Evolutionary conservation across 768 basidiomycete genomes (phyloP).

Genomic region (Galerina marginata): DNA sequence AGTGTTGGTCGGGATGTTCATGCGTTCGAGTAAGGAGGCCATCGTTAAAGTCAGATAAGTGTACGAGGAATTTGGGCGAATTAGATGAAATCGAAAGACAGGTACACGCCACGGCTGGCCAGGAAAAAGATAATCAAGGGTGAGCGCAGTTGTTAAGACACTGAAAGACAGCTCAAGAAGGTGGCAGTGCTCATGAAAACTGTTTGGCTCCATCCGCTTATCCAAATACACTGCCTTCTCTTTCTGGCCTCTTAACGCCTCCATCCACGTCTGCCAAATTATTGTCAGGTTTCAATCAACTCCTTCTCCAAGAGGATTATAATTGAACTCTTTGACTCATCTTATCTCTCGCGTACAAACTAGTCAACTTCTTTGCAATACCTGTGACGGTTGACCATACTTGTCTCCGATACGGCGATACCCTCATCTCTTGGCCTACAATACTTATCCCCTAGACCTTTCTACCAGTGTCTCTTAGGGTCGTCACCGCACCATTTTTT

Average conservation of each 20-base stretch:
- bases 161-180: constrained; percentile 17
- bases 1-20: constrained; percentile 48
- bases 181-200: constrained; percentile 19
- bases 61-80: neutral
- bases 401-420: too few species aligned
- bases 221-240: constrained; percentile 10
- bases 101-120: neutral
- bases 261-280: too few species aligned
- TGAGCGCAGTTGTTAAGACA: neutral
- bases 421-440: too few species aligned
- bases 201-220: constrained; percentile 15
- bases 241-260: neutral
- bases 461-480: too few species aligned
- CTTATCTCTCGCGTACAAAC: too few species aligned
- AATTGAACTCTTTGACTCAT: too few species aligned
- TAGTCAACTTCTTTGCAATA: too few species aligned
- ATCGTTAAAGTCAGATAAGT: constrained; percentile 30
- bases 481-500: too few species aligned
- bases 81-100: neutral
- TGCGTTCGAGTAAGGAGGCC: constrained; percentile 66
- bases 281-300: too few species aligned
- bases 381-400: too few species aligned
- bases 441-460: too few species aligned
- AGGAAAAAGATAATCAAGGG: neutral
- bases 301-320: too few species aligned